Evolutionary conservation across 805 yeast species (phyloP), one percentile per base, ranked within the genome.

Genomic region (Candida palmyrensis): DNA sequence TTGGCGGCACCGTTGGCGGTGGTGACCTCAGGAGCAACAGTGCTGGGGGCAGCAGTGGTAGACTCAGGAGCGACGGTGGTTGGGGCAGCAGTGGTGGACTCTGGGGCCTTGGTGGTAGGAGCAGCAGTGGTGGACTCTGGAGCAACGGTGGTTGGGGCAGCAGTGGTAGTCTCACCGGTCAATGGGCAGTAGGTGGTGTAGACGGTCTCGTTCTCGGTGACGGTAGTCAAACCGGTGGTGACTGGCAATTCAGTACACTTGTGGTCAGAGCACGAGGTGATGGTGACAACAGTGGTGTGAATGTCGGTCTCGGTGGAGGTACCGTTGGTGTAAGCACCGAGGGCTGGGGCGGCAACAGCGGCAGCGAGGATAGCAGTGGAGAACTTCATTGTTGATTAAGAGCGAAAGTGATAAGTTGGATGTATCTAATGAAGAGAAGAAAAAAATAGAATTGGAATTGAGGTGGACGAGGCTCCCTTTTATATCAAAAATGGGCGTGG

Each of bases 361-460:
- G 31, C 31, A 18, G 34, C 34, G 25, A 49, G 37, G 43, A 51
- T 50, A 39, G 51, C 57, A 38, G 64, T 37, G 38, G 63, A 49
- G 49, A 56, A 59, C 51, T 59, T 59, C 67, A 60, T 60, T 49
- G 33, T 39, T n/a, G n/a, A n/a, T n/a, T n/a, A n/a, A n/a, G 26
- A 22, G 23, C 23, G 23, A 21, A 21, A 21, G 23, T 21, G 23
- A n/a, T n/a, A 21, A 21, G 11, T 36, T 27, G 21, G 40, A 37
- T 40, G 38, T 38, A 33, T 36, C 38, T 35, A 28, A 27, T 17
- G 20, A 22, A 35, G 24, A 29, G 34, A 34, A 17, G 28, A 19
- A 12, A 36, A 42, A 47, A 37, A 42, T 29, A 23, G 18, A 29
- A 18, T 24, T 23, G 17, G 15, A 30, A 42, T 32, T 26, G 24